Percentiles rank a stretch among this genome's conserved stretches.
Evolutionary conservation across 805 yeast genomes (phyloP).

Genomic region (Ogataea dorogensis): DNA sequence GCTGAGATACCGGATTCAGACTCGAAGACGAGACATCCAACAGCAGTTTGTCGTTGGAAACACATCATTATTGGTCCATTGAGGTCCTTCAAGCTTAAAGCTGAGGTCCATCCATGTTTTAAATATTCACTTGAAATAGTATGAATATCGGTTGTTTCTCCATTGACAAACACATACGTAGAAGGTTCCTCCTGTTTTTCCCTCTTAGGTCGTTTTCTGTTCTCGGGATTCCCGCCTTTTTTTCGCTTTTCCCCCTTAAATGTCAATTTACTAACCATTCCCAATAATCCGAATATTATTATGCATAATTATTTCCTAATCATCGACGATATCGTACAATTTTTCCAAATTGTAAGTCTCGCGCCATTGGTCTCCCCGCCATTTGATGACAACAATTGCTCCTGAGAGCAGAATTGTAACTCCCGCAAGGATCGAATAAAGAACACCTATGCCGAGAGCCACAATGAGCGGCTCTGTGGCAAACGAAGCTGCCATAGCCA

Average conservation of each 20-base stretch:
- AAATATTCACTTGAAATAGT: constrained; percentile 21
- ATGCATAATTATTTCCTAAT: constrained; percentile 4
- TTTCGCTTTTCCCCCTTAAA: constrained; percentile 32
- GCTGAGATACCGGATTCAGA: constrained; percentile 6
- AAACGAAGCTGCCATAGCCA: constrained; percentile 78
- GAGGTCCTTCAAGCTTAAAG: constrained; percentile 21
- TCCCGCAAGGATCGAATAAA: constrained; percentile 66
- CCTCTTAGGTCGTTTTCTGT: constrained; percentile 5
- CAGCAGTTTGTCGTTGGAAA: constrained; percentile 10
- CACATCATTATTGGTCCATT: constrained; percentile 29
- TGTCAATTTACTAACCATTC: constrained; percentile 33
- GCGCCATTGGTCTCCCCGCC: constrained; percentile 59
- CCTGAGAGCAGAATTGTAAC: constrained; percentile 44
- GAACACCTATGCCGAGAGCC: constrained; percentile 70
- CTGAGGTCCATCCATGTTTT: constrained; percentile 34
- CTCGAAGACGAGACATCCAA: constrained; percentile 19
- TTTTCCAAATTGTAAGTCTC: constrained; percentile 57
- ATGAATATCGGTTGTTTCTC: constrained; percentile 14
- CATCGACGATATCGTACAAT: constrained; percentile 51
- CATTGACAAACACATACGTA: constrained; percentile 25
- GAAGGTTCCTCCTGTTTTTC: constrained; percentile 5
- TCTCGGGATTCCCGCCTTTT: constrained; percentile 15
- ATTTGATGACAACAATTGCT: constrained; percentile 47
- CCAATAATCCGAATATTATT: background rate
- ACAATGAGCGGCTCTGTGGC: constrained; percentile 65